These are phyloP conservation scores for Amanita thiersii DNA, from an alignment of 768 basidiomycete genomes.

Conservation along the genomic window DNA sequence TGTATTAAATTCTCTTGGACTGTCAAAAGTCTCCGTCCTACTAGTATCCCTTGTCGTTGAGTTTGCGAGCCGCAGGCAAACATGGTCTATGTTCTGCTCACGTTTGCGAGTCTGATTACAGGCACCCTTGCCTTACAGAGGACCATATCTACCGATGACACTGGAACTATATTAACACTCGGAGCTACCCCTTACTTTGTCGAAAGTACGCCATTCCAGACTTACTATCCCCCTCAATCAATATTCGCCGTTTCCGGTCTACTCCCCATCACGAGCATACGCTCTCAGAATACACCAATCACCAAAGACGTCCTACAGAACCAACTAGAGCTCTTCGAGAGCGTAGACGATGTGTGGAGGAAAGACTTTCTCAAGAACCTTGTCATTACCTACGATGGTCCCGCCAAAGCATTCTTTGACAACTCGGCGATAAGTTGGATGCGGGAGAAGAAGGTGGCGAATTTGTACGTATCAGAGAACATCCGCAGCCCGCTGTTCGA, in stretches of 20 bases:
- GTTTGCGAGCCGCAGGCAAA: no score
- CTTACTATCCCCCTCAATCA: slow-evolving; percentile 6
- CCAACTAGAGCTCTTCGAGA: slow-evolving; percentile 16
- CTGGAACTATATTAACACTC: slow-evolving; percentile 11
- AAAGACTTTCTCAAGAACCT: slow-evolving; percentile 19
- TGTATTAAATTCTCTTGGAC: no score
- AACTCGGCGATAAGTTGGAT: slow-evolving; percentile 20
- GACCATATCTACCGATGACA: slow-evolving; percentile 7
- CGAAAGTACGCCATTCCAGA: slow-evolving; percentile 10
- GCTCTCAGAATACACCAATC: slow-evolving; percentile 17
- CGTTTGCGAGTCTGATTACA: no score
- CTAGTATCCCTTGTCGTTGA: no score
- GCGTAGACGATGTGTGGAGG: slow-evolving; percentile 26
- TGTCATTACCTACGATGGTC: slow-evolving; percentile 21
- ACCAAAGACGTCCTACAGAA: slow-evolving; percentile 19
- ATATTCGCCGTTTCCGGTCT: slow-evolving; percentile 8
- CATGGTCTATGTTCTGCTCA: no score
- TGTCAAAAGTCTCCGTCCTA: no score
- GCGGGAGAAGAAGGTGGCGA: slow-evolving; percentile 14
- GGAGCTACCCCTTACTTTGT: slow-evolving; percentile 17
- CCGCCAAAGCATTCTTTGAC: slow-evolving; percentile 16
- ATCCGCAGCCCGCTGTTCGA: slow-evolving; percentile 14
- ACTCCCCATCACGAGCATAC: slow-evolving; percentile 19
- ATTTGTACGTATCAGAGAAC: slow-evolving; percentile 16
- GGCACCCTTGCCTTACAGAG: no score